These are phyloP conservation scores for Gossypium schwendimanii DNA, from an alignment of 441 rosid species.

Conservation along the genomic window DNA sequence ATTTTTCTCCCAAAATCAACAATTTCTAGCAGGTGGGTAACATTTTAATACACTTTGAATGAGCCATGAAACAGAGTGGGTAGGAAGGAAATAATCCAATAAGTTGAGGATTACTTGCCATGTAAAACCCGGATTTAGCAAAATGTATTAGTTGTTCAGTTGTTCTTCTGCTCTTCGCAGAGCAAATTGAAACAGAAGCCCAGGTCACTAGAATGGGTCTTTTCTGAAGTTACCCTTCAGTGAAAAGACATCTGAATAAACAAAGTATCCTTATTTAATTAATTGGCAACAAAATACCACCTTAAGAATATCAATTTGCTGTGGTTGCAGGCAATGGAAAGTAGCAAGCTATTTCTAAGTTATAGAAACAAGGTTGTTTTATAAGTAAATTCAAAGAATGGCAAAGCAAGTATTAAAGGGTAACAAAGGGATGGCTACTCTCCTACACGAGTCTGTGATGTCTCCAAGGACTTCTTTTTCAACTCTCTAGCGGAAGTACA, in stretches of 20 bases:
- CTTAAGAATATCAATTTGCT: not conserved
- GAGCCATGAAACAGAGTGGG: not conserved
- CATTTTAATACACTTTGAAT: not conserved
- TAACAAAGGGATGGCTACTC: not conserved
- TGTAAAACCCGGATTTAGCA: not conserved
- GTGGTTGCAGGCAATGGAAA: not conserved
- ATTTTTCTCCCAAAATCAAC: not conserved
- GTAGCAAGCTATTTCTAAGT: not conserved
- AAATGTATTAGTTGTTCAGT: too few relatives aligned
- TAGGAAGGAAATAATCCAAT: not conserved
- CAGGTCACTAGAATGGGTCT: not conserved
- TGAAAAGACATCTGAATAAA: not conserved
- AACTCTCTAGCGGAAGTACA: not conserved
- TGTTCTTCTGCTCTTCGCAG: not conserved
- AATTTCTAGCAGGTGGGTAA: not conserved
- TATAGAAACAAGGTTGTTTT: not conserved
- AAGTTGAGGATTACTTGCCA: not conserved
- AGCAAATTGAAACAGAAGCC: not conserved
- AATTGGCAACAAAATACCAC: not conserved
- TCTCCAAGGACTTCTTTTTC: not conserved
- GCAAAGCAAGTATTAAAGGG: not conserved
- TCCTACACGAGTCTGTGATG: too few relatives aligned
- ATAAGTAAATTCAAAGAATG: not conserved
- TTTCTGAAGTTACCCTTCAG: not conserved
- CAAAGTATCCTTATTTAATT: not conserved